Evolutionary conservation across 176 grass and related monocot species (phyloP).

Genomic region (Phoenix dactylifera): DNA sequence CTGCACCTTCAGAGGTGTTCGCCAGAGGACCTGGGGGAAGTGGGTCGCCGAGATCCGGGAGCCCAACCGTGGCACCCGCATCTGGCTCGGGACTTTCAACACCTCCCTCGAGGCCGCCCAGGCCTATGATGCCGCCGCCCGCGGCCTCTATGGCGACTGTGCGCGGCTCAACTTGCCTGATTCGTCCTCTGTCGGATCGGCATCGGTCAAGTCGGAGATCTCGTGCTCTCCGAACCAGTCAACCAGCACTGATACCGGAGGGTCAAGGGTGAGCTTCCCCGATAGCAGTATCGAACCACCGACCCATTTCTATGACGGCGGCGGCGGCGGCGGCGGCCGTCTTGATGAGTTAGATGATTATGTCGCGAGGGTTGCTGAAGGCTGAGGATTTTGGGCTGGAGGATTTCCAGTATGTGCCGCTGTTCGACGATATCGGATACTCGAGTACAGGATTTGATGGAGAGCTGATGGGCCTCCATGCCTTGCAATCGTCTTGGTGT

Average conservation of each 20-base stretch:
- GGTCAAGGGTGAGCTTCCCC: neutral
- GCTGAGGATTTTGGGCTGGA: conserved; percentile 17
- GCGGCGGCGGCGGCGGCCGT: neutral
- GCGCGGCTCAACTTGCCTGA: conserved; percentile 44
- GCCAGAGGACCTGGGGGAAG: conserved; percentile 82
- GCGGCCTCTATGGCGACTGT: conserved; percentile 56
- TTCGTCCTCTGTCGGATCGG: neutral
- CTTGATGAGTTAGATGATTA: neutral
- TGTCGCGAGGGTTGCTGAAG: neutral
- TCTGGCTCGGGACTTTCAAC: conserved; percentile 81
- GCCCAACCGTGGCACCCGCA: conserved; percentile 66
- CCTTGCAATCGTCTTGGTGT: neutral
- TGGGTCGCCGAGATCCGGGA: conserved; percentile 90
- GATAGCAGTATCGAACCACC: neutral
- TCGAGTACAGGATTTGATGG: neutral
- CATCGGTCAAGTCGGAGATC: neutral
- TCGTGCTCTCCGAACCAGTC: conserved; percentile 13
- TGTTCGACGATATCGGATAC: neutral
- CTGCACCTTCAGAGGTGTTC: conserved; percentile 70
- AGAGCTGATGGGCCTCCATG: neutral
- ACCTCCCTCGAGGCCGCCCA: conserved; percentile 50
- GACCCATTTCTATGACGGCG: neutral
- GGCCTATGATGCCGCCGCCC: conserved; percentile 44
- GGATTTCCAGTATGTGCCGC: neutral
- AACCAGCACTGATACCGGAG: neutral